Percentiles rank a stretch among this genome's conserved stretches.
Conservation (phyloP, 345 rosid genomes). For the Camelina neglecta region DNA sequence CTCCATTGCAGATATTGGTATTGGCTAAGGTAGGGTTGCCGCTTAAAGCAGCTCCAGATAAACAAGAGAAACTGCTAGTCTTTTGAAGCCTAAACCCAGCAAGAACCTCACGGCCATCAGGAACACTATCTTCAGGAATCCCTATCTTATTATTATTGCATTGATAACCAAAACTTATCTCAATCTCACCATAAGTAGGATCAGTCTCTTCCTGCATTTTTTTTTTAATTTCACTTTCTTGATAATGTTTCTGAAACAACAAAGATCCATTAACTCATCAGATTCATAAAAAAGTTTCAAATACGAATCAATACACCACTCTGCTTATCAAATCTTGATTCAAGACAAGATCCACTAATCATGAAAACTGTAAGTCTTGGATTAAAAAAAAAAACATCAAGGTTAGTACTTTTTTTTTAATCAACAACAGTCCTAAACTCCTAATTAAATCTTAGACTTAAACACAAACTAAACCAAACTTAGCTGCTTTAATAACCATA, state of each 20-base stretch:
- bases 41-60: slow-evolving; percentile 96
- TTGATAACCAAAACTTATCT: slow-evolving; percentile 91
- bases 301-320: background rate
- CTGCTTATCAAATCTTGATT: background rate
- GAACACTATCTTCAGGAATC: slow-evolving; percentile 34
- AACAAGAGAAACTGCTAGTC: slow-evolving; percentile 83
- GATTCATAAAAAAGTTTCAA: background rate
- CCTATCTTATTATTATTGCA: slow-evolving; percentile 52
- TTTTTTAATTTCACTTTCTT: background rate
- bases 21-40: slow-evolving; percentile 97
- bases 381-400: background rate
- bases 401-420: background rate
- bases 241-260: slow-evolving; percentile 32
- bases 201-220: slow-evolving; percentile 55
- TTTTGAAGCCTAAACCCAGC: slow-evolving; percentile 54
- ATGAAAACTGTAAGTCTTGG: background rate
- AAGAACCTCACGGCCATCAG: slow-evolving; percentile 42
- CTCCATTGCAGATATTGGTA: slow-evolving; percentile 90
- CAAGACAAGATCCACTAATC: slow-evolving; percentile 9
- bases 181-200: slow-evolving; percentile 67
- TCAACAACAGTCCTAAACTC: background rate
- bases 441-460: background rate
- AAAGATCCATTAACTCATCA: slow-evolving; percentile 18
- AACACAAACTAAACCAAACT: background rate
- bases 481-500: background rate